A percentile compares a stretch with the other conserved stretches of the same genome.
These are phyloP conservation scores for Torulaspora franciscae DNA, from an alignment of 805 yeast species.

Conservation along the genomic window DNA sequence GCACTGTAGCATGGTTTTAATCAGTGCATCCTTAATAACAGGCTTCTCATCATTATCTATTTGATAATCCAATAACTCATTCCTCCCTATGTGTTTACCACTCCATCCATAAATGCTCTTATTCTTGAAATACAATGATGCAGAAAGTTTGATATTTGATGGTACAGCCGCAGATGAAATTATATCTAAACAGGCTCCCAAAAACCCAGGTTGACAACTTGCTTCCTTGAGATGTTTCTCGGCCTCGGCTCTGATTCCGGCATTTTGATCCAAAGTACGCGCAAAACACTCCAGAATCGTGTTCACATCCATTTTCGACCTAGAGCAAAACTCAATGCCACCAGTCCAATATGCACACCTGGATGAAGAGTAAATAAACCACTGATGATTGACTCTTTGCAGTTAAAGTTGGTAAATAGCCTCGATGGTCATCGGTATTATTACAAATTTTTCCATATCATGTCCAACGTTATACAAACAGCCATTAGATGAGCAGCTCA, in stretches of 20 bases:
- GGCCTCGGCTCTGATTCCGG: slow-evolving; percentile 56
- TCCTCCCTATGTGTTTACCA: slow-evolving; percentile 24
- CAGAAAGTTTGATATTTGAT: slow-evolving; percentile 55
- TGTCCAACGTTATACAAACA: slow-evolving; percentile 5
- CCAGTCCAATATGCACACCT: neutral
- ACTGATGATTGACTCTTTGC: neutral
- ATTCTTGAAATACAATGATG: slow-evolving; percentile 82
- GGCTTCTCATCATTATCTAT: slow-evolving; percentile 73
- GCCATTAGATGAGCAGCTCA: slow-evolving; percentile 4
- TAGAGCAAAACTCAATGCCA: neutral
- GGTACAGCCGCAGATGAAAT: slow-evolving; percentile 50
- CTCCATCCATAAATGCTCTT: slow-evolving; percentile 62
- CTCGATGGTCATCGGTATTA: neutral
- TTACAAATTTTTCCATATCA: slow-evolving; percentile 8
- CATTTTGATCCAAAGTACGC: slow-evolving; percentile 70
- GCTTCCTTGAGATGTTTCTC: slow-evolving; percentile 61
- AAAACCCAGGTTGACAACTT: slow-evolving; percentile 60
- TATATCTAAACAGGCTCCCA: slow-evolving; percentile 78
- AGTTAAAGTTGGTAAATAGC: too few relatives aligned
- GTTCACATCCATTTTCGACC: slow-evolving; percentile 55
- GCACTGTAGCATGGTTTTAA: slow-evolving; percentile 53
- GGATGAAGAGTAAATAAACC: neutral
- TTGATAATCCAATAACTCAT: slow-evolving; percentile 24
- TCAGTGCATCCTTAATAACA: slow-evolving; percentile 59
- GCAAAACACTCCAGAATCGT: slow-evolving; percentile 69